Base-by-base conservation (phyloP, 2,329 filamentous ascomycete species). In the Colletotrichum salicis region DNA sequence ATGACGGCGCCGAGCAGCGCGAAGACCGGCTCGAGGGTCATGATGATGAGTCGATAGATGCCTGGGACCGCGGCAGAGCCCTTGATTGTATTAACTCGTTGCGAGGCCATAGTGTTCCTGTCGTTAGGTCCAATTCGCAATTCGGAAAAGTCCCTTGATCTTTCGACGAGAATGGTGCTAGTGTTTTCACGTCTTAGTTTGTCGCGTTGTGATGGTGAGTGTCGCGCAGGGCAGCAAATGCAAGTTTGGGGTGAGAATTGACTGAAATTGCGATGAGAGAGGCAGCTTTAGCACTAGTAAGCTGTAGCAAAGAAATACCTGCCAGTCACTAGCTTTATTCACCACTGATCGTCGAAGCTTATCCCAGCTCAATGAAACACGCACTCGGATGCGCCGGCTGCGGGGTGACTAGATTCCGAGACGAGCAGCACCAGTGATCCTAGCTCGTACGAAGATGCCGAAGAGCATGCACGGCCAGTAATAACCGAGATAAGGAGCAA, bases 1-100 rank as follows among this genome's bases (percentile, higher is more conserved):
- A 82, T 75, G 33, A 77, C 27, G 10, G 77, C 78, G 61, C 82
- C 81, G 63, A 73, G 66, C 12, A 80, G 31, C 41, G 82, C 80
- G 48, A 76, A 76, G 22, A 83, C 67, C 12, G 82, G 82, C 73
- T 84, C 82, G 62, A 83, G 59, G 54, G 76, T 76, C 37, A 78
- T 78, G 35, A 84, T 72, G 57, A 77, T 72, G 64, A 82, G 51
- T 52, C 79, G 80, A 75, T 80, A 82, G 54, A 74, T 19, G 66
- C 74, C 73, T 4, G 82, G 81, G 60, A 83, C 64, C 58, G 75
- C 61, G 56, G 76, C 70, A 2, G 75, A 73, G 11, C 77, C 77
- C 24, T 61, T 35, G 11, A 69, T 58, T 13, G 35, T 12, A n/a
- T n/a, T n/a, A 7, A 7, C 19, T 24, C 35, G 59, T 11, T 45